Evolutionary conservation across 2,329 filamentous ascomycete species (phyloP).

Genomic region (Aspergillus tanneri): DNA sequence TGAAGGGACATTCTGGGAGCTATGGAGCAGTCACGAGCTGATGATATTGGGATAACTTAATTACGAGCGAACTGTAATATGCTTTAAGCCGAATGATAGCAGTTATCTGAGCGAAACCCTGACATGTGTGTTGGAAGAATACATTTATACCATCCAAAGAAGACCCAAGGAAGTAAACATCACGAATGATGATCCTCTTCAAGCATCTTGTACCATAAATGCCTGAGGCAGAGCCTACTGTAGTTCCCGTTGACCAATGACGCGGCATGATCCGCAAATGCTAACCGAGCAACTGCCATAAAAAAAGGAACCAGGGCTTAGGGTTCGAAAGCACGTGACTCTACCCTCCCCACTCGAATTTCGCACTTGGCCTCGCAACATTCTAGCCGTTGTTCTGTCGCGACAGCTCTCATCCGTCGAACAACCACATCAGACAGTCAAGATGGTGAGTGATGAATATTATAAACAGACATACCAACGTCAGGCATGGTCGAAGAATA

Average conservation of each 20-base stretch:
- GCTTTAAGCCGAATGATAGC: no score
- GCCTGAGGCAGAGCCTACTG: slow-evolving; percentile 8
- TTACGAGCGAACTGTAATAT: not conserved
- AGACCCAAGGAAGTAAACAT: no score
- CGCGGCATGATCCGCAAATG: not conserved
- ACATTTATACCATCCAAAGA: not conserved
- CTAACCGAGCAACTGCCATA: slow-evolving; percentile 20
- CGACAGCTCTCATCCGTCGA: slow-evolving; percentile 33
- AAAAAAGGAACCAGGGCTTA: slow-evolving; percentile 31
- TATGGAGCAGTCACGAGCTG: slow-evolving; percentile 21
- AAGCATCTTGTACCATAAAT: no score
- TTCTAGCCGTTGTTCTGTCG: slow-evolving; percentile 23
- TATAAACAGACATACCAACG: not conserved
- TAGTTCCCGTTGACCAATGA: slow-evolving; percentile 15
- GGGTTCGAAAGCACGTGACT: slow-evolving; percentile 23
- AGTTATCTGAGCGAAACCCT: no score
- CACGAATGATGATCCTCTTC: no score
- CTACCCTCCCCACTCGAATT: slow-evolving; percentile 42
- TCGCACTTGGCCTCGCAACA: slow-evolving; percentile 32
- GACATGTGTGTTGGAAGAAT: no score
- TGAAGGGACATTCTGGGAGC: slow-evolving; percentile 14
- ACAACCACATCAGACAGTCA: slow-evolving; percentile 39
- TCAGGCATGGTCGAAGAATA: slow-evolving; percentile 2
- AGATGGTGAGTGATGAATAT: slow-evolving; percentile 35
- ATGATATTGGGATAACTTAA: slow-evolving; percentile 6